These are phyloP conservation scores for Mycena belliarum DNA, from an alignment of 768 basidiomycete species.

Conservation along the genomic window DNA sequence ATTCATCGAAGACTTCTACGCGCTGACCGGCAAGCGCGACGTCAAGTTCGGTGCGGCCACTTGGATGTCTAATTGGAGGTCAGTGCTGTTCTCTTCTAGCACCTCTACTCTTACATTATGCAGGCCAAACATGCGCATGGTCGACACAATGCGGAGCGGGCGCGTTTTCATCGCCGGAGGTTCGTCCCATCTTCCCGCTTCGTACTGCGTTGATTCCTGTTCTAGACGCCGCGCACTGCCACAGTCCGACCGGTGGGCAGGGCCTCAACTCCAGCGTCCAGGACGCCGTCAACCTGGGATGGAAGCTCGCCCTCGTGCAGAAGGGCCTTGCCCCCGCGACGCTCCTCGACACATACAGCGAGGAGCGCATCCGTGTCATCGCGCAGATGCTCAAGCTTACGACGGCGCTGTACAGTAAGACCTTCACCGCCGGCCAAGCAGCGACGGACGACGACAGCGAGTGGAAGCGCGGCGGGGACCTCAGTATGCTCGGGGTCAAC, in stretches of 20 bases:
- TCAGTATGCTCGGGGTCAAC: conserved; percentile 45
- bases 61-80: conserved; percentile 31
- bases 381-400: conserved; percentile 45
- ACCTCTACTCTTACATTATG: neutral
- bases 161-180: conserved; percentile 54
- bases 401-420: conserved; percentile 29
- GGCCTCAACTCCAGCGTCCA: conserved; percentile 41
- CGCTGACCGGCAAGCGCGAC: conserved; percentile 28
- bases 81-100: neutral
- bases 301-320: conserved; percentile 46
- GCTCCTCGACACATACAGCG: conserved; percentile 43
- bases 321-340: conserved; percentile 35
- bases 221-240: conserved; percentile 52
- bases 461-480: conserved; percentile 19
- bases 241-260: conserved; percentile 46
- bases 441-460: conserved; percentile 1
- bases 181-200: conserved; percentile 18
- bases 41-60: conserved; percentile 32
- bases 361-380: conserved; percentile 48
- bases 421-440: conserved; percentile 18
- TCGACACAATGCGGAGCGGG: conserved; percentile 39
- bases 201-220: neutral
- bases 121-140: conserved; percentile 51
- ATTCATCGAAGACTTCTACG: conserved; percentile 31
- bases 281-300: conserved; percentile 43